Evolutionary conservation across 371 early-diverging fungal genomes (phyloP), one percentile per base, ranked within the genome.

Genomic region (Actinomortierella wolfii): DNA sequence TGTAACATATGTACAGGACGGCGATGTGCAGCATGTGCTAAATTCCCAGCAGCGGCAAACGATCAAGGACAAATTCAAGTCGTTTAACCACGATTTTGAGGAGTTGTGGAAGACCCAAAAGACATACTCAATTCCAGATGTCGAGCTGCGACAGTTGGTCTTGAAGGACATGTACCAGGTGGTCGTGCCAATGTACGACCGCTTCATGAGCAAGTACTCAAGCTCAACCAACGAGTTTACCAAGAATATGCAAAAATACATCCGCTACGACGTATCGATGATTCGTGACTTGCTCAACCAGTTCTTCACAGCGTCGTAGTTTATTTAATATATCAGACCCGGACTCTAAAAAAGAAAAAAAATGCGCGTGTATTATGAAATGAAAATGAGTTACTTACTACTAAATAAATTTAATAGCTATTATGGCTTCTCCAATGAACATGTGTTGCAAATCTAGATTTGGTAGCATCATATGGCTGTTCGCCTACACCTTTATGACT

Each of bases 31-130:
- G 40, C 89, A 78, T 20, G 71, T 81, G 0, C 76, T 95, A 53
- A 83, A 89, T 34, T 88, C 83, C 51, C 78, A 67, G 42, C 93
- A 95, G 54, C 78, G 84, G 8, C 86, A 89, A 44, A 60, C 79
- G 41, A 82, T 95, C 64, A 93, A 93, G 62, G 94, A 93, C 57
- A 84, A 87, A 54, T 93, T 94, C 82, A 92, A 90, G 81, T 88
- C 82, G 64, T 95, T 95, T 69, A 93, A 95, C 73, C 82, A 79
- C 17, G 90, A 90, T 56, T 90, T 95, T 67, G 95, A 95, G 42
- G 91, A 90, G 44, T 79, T 87, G 20, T 86, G 81, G 71, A 82
- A 85, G 54, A 78, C 82, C 1, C 94, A 93, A 63, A 89, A 86
- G 57, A 79, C 83, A 2, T 93, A 91, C 76, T 84, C 91, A 15